A percentile compares a stretch with the other conserved stretches of the same genome.
Conservation (phyloP, 495 filamentous ascomycete genomes). For the Trichoderma virens region DNA sequence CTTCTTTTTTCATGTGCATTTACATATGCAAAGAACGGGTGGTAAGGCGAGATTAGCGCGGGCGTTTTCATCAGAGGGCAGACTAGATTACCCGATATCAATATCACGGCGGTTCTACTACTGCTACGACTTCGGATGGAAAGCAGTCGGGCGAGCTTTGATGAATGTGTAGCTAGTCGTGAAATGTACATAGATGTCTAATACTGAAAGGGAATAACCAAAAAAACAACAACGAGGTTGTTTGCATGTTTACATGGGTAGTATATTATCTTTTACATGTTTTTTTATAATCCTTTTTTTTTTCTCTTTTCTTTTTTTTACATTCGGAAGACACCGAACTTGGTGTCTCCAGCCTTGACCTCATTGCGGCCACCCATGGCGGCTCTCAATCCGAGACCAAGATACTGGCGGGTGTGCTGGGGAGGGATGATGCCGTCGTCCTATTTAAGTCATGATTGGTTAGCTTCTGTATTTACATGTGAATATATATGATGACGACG, state of each 20-base stretch:
- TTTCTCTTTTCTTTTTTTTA: conserved; percentile 27
- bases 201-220: background rate
- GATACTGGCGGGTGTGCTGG: conserved; percentile 71
- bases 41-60: background rate
- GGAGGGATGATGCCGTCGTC: conserved; percentile 92
- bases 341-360: conserved; percentile 54
- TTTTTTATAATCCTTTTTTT: background rate
- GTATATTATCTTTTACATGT: background rate
- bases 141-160: background rate
- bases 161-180: background rate
- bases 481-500: background rate
- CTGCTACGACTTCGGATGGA: background rate
- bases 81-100: background rate
- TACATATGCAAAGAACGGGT: background rate
- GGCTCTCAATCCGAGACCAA: conserved; percentile 75
- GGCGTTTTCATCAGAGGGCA: conserved; percentile 3
- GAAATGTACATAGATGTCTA: background rate
- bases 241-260: background rate
- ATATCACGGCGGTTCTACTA: background rate
- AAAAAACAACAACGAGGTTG: background rate
- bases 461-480: background rate
- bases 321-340: conserved; percentile 97
- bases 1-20: conserved; percentile 1
- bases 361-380: conserved; percentile 62
- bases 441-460: conserved; percentile 21